Percentiles rank a stretch among this genome's conserved stretches.
Conservation (phyloP, 2,329 filamentous ascomycete species). For the Magnaporthiopsis incrustans region DNA sequence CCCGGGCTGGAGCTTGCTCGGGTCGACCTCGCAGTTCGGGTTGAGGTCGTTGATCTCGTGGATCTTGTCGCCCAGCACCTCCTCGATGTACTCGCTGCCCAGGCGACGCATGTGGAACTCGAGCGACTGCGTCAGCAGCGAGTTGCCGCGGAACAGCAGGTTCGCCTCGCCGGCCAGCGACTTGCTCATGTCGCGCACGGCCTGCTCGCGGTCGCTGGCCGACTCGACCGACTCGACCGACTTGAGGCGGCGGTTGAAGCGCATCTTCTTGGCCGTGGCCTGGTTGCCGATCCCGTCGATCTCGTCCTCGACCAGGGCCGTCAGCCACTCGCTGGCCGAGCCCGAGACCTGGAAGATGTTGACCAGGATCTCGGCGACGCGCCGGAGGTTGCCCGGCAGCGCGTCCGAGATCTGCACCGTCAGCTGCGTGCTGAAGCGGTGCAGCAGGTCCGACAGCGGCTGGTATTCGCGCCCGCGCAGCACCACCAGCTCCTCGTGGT, state of each 20-base stretch:
- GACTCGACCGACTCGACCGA: constrained; percentile 62
- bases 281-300: constrained; percentile 90
- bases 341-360: constrained; percentile 96
- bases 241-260: constrained; percentile 62
- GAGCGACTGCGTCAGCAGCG: constrained; percentile 82
- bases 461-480: constrained; percentile 81
- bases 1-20: constrained; percentile 58
- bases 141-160: constrained; percentile 89
- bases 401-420: constrained; percentile 78
- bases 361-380: constrained; percentile 76
- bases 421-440: constrained; percentile 74
- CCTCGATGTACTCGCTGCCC: constrained; percentile 86
- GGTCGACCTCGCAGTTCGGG: constrained; percentile 91
- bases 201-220: constrained; percentile 57
- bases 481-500: constrained; percentile 83
- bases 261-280: constrained; percentile 62
- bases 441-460: constrained; percentile 71
- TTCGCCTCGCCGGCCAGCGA: constrained; percentile 83
- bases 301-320: constrained; percentile 88
- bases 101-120: constrained; percentile 94
- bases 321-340: constrained; percentile 79
- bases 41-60: constrained; percentile 85
- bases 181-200: constrained; percentile 71
- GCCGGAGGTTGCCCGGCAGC: constrained; percentile 67
- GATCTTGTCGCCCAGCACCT: constrained; percentile 78